Evolutionary conservation across 768 basidiomycete species (phyloP), one percentile per base, ranked within the genome.

Genomic region (Mycena galericulata): DNA sequence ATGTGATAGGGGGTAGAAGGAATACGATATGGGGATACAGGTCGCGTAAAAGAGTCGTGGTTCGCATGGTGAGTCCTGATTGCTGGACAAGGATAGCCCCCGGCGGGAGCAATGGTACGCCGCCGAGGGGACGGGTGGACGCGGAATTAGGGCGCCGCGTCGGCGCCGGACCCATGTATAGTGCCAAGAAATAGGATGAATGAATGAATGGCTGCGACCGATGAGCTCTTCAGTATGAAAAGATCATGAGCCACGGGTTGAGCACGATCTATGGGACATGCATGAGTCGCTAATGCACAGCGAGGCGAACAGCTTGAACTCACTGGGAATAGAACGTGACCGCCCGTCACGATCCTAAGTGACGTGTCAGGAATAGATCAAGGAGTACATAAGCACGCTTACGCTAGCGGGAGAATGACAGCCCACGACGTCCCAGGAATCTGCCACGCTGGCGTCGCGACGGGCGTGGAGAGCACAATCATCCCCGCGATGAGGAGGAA

Each of bases 171-270:
- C 46, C 17, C 36, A 29, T 53, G 56, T 38, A 64, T 29, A n/a
- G n/a, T n/a, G 30, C 26, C 36, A 30, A 50, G 45, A 60, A 70
- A 26, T n/a, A n/a, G 41, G 62, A 56, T 27, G 62, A 46, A 54
- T 15, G 34, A 51, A 7, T 7, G 34, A 45, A 49, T 27, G 29
- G 26, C 30, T 7, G 27, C 26, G 17, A 26, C 47, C 24, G 43
- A 59, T 27, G 62, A 26, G 43, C 47, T 38, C 46, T 10, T 20
- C 57, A 88, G 65, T 85, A 87, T 4, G 89, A 90, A 79, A 95
- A 95, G 49, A 94, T 92, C 91, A 94, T 93, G 60, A 95, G 80
- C 91, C 92, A 94, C 1, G 94, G 95, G 72, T 96, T 96, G 45
- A 96, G 86, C 22, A 95, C 89, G 62, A 97, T 91, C 86, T 92